phyloP scores from a whole-genome alignment of 202 grass and related monocot genomes.

The Eragrostis tef region DNA sequence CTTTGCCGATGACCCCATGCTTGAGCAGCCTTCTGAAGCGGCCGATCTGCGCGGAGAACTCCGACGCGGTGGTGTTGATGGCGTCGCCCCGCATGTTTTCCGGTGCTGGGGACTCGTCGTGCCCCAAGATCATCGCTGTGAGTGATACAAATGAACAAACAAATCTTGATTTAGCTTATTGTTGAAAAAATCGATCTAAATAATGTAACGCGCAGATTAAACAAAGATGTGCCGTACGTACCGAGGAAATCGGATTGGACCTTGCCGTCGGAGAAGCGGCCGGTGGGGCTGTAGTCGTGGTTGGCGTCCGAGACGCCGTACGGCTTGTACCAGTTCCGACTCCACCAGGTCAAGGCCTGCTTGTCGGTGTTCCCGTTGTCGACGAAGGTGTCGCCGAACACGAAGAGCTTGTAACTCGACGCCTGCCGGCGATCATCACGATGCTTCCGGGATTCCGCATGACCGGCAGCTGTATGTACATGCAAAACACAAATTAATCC shows the following conservation, averaged over 20 bases:
- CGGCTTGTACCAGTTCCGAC: background rate
- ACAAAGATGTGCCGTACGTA: background rate
- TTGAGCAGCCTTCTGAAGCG: background rate
- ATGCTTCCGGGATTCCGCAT: background rate
- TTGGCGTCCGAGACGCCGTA: background rate
- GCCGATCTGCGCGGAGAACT: background rate
- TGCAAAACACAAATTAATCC: background rate
- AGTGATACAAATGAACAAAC: too few species aligned
- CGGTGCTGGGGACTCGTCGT: background rate
- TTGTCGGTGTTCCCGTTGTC: background rate
- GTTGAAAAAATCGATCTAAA: too few species aligned
- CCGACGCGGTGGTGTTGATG: background rate
- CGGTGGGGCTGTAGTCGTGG: background rate
- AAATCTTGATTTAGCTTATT: too few species aligned
- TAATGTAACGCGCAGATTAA: too few species aligned
- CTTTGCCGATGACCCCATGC: background rate
- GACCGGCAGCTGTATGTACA: background rate
- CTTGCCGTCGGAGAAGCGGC: conserved; percentile 21
- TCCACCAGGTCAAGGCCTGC: background rate
- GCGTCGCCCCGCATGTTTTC: background rate
- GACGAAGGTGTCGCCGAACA: conserved; percentile 2
- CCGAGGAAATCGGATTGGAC: conserved; percentile 17
- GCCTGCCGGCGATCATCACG: background rate
- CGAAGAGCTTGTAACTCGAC: conserved; percentile 5
- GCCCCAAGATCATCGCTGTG: conserved; percentile 8